A percentile compares a stretch with the other conserved stretches of the same genome.
Evolutionary conservation across 2,329 filamentous ascomycete species (phyloP).

Genomic region (Trichoderma gracile): DNA sequence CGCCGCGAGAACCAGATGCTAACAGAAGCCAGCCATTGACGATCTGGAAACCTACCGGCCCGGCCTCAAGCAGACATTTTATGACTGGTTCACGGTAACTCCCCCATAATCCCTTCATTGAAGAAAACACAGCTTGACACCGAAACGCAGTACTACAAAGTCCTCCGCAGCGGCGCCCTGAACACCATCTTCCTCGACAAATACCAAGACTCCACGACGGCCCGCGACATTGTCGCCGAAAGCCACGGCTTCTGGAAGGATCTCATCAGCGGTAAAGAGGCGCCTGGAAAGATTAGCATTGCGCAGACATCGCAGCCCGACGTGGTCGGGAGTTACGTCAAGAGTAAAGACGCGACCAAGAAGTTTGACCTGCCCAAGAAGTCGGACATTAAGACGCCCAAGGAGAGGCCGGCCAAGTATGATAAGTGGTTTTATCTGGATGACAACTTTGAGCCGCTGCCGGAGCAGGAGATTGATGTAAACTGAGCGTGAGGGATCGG

Average conservation of each 20-base stretch:
- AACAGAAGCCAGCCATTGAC: conserved; percentile 36
- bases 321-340: conserved; percentile 38
- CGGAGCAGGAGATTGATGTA: conserved; percentile 17
- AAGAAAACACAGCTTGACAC: not conserved
- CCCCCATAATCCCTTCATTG: not conserved
- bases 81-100: conserved; percentile 45
- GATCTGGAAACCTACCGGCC: conserved; percentile 45
- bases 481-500: not conserved
- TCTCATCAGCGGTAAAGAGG: conserved; percentile 41
- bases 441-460: conserved; percentile 36
- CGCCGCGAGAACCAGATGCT: not conserved
- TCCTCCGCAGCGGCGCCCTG: conserved; percentile 39
- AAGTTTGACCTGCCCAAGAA: conserved; percentile 37
- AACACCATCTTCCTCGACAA: conserved; percentile 42
- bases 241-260: conserved; percentile 45
- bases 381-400: conserved; percentile 36
- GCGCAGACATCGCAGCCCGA: conserved; percentile 43
- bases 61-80: conserved; percentile 38
- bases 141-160: conserved; percentile 43
- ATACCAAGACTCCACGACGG: conserved; percentile 41
- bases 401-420: conserved; percentile 36
- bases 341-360: conserved; percentile 37
- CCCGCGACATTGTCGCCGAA: conserved; percentile 37
- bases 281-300: conserved; percentile 43
- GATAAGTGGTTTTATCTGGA: conserved; percentile 44